These are phyloP conservation scores for Penicillium verrucosum DNA, from an alignment of 2,329 filamentous ascomycete genomes.

Conservation along the genomic window DNA sequence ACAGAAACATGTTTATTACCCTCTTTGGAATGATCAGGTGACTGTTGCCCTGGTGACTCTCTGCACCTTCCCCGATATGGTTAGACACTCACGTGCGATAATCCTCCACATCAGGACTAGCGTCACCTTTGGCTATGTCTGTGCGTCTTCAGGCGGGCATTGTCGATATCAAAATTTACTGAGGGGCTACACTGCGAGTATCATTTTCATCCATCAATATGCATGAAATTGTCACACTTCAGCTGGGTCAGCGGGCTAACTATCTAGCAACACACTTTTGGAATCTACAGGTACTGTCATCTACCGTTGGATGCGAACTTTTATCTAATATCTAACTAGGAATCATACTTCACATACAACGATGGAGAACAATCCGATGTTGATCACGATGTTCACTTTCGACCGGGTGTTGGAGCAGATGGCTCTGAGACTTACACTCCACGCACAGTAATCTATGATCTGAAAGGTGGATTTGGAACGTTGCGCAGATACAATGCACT, in stretches of 20 bases:
- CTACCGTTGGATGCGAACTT: not conserved
- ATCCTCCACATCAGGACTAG: conserved; percentile 3
- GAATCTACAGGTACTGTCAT: conserved; percentile 74
- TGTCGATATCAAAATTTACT: conserved; percentile 9
- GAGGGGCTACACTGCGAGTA: not conserved
- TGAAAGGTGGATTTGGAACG: conserved; percentile 90
- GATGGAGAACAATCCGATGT: conserved; percentile 63
- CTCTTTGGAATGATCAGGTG: conserved; percentile 26
- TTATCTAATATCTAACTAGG: conserved; percentile 50
- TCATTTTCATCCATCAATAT: conserved; percentile 49
- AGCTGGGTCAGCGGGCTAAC: conserved; percentile 90
- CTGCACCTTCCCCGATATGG: not conserved
- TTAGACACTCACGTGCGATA: conserved; percentile 22
- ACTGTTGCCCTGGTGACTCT: conserved; percentile 33
- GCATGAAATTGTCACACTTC: conserved; percentile 92
- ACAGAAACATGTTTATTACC: conserved; percentile 31
- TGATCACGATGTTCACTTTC: conserved; percentile 85
- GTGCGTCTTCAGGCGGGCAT: conserved; percentile 11
- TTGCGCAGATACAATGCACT: conserved; percentile 83
- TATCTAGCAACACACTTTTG: conserved; percentile 95
- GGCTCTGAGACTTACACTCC: conserved; percentile 90
- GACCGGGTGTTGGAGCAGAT: conserved; percentile 75
- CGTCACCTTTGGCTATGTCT: conserved; percentile 13
- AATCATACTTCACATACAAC: conserved; percentile 94
- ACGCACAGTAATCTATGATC: conserved; percentile 86